Conservation (phyloP, 495 filamentous ascomycete species). For the Astrothelium subdiscretum region DNA sequence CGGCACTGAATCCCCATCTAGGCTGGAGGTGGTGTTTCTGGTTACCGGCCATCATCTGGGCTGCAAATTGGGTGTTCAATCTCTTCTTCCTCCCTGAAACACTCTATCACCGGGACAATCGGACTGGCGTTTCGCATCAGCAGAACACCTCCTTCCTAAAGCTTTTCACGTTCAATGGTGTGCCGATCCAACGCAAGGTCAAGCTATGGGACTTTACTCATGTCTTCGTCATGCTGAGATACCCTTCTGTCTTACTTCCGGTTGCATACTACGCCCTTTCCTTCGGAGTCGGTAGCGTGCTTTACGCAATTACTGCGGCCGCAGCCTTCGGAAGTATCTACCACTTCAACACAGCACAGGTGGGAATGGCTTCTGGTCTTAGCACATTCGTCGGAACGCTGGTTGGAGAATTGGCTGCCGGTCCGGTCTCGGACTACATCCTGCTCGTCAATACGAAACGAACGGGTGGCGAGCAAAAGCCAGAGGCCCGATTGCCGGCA, state of each 20-base stretch:
- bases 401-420: slow-evolving; percentile 16
- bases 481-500: slow-evolving; percentile 20
- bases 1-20: slow-evolving; percentile 4
- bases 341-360: slow-evolving; percentile 19
- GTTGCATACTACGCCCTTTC: slow-evolving; percentile 20
- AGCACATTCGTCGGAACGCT: slow-evolving; percentile 14
- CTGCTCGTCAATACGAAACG: slow-evolving; percentile 9
- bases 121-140: background rate
- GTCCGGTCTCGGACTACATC: slow-evolving; percentile 9
- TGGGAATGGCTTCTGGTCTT: slow-evolving; percentile 13
- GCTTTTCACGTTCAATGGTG: slow-evolving; percentile 13
- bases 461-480: slow-evolving; percentile 13
- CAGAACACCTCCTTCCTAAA: background rate
- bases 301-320: slow-evolving; percentile 22
- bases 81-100: slow-evolving; percentile 33
- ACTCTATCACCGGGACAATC: slow-evolving; percentile 21
- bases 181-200: slow-evolving; percentile 8
- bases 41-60: slow-evolving; percentile 26
- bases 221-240: slow-evolving; percentile 20
- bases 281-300: slow-evolving; percentile 21
- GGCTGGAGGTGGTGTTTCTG: slow-evolving; percentile 15
- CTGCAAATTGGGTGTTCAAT: slow-evolving; percentile 26
- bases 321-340: slow-evolving; percentile 19
- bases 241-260: slow-evolving; percentile 20
- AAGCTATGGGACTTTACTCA: slow-evolving; percentile 15